Conservation (phyloP, 805 yeast species). For the Tetrapisispora taiwanensis region DNA sequence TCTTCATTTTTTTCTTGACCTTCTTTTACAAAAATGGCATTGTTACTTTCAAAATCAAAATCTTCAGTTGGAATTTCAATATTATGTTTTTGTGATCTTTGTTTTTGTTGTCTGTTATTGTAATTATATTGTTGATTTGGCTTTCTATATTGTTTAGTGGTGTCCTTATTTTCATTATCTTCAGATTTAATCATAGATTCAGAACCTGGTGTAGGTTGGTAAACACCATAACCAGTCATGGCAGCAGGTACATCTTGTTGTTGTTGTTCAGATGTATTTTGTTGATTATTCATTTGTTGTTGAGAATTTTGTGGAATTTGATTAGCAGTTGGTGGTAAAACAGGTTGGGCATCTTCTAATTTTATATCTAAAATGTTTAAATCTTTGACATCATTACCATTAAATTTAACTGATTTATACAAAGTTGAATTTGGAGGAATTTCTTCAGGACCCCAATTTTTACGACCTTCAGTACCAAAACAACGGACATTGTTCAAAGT, state of each 20-base stretch:
- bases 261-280: conserved; percentile 10
- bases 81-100: neutral
- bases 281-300: conserved; percentile 5
- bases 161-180: conserved; percentile 5
- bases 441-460: conserved; percentile 57
- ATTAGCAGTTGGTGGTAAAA: conserved; percentile 24
- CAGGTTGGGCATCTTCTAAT: conserved; percentile 53
- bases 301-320: neutral
- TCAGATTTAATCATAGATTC: conserved; percentile 1
- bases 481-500: conserved; percentile 70
- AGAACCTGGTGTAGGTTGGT: conserved; percentile 18
- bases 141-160: neutral
- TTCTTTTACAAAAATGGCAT: conserved; percentile 59
- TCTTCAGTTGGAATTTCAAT: conserved; percentile 43
- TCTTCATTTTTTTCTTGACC: conserved; percentile 23
- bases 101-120: neutral
- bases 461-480: conserved; percentile 88
- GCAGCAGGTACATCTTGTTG: conserved; percentile 23
- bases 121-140: neutral
- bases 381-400: conserved; percentile 89
- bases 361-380: conserved; percentile 71
- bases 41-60: conserved; percentile 66
- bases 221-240: conserved; percentile 28
- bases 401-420: conserved; percentile 70
- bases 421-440: conserved; percentile 59